Conservation (phyloP, 2,329 filamentous ascomycete genomes). For the Phyllosticta paracitricarpa region DNA sequence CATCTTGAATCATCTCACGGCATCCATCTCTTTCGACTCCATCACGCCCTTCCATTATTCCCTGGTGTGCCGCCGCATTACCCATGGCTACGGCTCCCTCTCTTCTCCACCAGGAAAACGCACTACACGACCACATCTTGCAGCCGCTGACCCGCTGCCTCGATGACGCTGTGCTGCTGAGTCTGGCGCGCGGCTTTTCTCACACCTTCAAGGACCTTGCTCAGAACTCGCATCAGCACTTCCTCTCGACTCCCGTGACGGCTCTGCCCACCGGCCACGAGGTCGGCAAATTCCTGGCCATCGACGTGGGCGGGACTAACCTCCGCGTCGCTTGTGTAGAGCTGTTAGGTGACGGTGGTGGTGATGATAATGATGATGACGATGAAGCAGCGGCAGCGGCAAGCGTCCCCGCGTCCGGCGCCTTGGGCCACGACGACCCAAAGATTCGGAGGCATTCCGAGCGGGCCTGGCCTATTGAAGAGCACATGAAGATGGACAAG, state of each 20-base stretch:
- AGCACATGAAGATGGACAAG: constrained; percentile 64
- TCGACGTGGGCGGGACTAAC: constrained; percentile 54
- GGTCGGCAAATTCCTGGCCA: constrained; percentile 47
- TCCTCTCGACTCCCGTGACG: constrained; percentile 31
- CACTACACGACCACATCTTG: constrained; percentile 10
- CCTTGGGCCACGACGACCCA: constrained; percentile 13
- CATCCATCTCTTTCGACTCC: not conserved
- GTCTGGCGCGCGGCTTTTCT: constrained; percentile 26
- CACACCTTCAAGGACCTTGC: constrained; percentile 26
- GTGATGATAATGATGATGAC: constrained; percentile 13
- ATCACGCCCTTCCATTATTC: not conserved
- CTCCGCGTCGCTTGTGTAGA: constrained; percentile 59
- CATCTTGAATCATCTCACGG: not conserved
- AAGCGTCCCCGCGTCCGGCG: not conserved
- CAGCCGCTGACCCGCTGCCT: constrained; percentile 25
- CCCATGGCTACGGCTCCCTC: not conserved
- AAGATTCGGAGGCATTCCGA: constrained; percentile 53
- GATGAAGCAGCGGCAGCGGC: constrained; percentile 16
- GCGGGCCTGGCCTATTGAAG: constrained; percentile 62
- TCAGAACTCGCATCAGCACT: constrained; percentile 27
- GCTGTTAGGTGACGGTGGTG: constrained; percentile 38
- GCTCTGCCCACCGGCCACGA: constrained; percentile 45
- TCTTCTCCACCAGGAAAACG: not conserved
- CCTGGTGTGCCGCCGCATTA: not conserved
- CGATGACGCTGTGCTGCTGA: constrained; percentile 22